Percentiles rank a stretch among this genome's conserved stretches.
phyloP scores from a whole-genome alignment of 2,329 filamentous ascomycete species.

The Botrytis galanthina region DNA sequence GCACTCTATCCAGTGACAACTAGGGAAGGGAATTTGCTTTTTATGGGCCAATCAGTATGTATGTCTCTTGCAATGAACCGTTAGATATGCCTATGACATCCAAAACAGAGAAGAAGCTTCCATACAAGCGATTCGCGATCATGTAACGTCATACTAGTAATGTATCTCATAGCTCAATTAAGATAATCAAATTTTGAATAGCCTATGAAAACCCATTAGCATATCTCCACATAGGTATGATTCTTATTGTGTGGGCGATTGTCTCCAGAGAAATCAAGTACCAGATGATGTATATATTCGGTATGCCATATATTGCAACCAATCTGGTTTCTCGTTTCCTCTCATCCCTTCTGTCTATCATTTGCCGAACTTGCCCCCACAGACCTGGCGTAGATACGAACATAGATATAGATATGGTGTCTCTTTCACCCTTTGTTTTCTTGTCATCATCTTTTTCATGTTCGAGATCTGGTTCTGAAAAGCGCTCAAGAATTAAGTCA shows the following conservation, averaged over 20 bases:
- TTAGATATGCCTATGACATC: background rate
- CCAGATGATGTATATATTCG: conserved; percentile 1
- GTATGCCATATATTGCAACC: background rate
- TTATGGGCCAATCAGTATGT: background rate
- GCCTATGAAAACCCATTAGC: background rate
- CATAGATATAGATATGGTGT: conserved; percentile 13
- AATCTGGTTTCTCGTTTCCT: background rate
- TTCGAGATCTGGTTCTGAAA: conserved; percentile 1
- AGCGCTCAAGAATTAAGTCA: background rate
- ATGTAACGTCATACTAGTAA: conserved; percentile 10
- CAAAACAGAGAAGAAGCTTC: background rate
- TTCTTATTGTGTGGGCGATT: background rate
- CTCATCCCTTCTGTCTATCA: background rate
- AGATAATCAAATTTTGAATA: background rate
- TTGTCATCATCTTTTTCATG: background rate
- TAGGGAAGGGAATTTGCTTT: background rate
- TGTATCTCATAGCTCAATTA: background rate
- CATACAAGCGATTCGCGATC: background rate
- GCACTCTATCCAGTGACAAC: background rate
- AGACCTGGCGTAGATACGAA: background rate
- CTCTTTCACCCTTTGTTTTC: background rate
- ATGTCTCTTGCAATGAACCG: background rate
- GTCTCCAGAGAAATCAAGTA: background rate
- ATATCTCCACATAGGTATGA: background rate
- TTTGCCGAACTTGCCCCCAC: background rate